Evolutionary conservation across 129 eudicot genomes (phyloP).

Genomic region (Pittosporum tobira): DNA sequence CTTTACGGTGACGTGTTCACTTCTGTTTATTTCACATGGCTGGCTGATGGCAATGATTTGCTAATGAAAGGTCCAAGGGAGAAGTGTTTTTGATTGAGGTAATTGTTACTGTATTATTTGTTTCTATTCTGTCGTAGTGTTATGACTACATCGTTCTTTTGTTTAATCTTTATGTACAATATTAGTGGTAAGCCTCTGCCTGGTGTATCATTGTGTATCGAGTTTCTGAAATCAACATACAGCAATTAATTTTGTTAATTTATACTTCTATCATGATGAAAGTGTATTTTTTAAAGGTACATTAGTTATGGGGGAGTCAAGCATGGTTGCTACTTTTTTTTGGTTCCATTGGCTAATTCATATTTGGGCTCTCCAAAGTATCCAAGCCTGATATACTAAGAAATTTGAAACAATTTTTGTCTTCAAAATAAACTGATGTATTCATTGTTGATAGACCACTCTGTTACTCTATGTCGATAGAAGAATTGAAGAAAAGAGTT

Average conservation of each 20-base stretch:
- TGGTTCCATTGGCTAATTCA: no score
- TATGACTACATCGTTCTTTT: neutral
- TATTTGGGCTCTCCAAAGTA: no score
- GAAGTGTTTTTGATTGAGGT: neutral
- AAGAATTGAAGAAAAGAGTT: no score
- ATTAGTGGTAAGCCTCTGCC: neutral
- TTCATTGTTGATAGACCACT: no score
- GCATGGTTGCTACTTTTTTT: no score
- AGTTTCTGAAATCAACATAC: neutral
- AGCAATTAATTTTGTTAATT: neutral
- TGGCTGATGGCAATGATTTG: conserved; percentile 4
- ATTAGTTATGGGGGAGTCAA: no score
- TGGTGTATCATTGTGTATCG: neutral
- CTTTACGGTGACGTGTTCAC: neutral
- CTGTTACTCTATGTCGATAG: no score
- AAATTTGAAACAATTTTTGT: no score
- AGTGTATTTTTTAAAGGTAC: no score
- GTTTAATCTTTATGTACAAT: neutral
- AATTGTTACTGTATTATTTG: neutral
- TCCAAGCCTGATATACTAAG: no score
- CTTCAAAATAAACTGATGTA: no score
- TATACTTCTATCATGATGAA: no score
- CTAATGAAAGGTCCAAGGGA: neutral
- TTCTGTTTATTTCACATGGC: neutral
- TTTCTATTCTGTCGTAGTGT: neutral